Evolutionary conservation across 805 yeast genomes (phyloP).

Genomic region (Yarrowia phangngaensis): DNA sequence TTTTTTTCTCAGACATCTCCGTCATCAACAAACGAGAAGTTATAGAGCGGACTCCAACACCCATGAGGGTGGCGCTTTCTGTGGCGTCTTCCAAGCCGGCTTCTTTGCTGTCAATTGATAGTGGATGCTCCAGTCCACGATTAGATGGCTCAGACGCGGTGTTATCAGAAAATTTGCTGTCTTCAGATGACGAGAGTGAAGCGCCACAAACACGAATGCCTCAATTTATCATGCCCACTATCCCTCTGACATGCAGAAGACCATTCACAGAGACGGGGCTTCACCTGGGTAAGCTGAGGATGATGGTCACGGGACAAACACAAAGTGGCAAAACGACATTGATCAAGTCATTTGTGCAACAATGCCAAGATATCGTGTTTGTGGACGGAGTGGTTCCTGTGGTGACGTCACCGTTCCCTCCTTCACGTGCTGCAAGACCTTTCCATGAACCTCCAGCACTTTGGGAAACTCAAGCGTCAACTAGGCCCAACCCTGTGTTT

Average conservation of each 20-base stretch:
- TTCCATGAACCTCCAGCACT: conserved; percentile 22
- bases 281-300: conserved; percentile 33
- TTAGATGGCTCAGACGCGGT: conserved; percentile 10
- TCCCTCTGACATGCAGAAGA: conserved; percentile 31
- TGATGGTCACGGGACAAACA: conserved; percentile 79
- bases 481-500: conserved; percentile 33
- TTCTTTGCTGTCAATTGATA: conserved; percentile 1
- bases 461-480: conserved; percentile 31
- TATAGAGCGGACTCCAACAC: conserved; percentile 25
- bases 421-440: conserved; percentile 2
- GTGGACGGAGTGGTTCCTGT: conserved; percentile 29
- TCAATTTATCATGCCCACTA: conserved; percentile 33
- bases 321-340: conserved; percentile 86
- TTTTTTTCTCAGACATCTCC: conserved; percentile 29
- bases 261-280: conserved; percentile 33
- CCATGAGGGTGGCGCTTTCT: conserved; percentile 2
- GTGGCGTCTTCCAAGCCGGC: conserved; percentile 8
- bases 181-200: conserved; percentile 28
- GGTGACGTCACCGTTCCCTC: conserved; percentile 4
- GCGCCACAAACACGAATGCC: conserved; percentile 19
- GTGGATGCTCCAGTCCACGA: conserved; percentile 7
- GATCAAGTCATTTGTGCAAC: conserved; percentile 75
- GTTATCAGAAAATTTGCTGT: conserved; percentile 4
- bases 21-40: background rate
- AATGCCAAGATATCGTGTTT: conserved; percentile 39